Percentiles rank a stretch among this genome's conserved stretches.
Conservation (phyloP, 2,329 filamentous ascomycete species). For the Celoporthe dispersa region DNA sequence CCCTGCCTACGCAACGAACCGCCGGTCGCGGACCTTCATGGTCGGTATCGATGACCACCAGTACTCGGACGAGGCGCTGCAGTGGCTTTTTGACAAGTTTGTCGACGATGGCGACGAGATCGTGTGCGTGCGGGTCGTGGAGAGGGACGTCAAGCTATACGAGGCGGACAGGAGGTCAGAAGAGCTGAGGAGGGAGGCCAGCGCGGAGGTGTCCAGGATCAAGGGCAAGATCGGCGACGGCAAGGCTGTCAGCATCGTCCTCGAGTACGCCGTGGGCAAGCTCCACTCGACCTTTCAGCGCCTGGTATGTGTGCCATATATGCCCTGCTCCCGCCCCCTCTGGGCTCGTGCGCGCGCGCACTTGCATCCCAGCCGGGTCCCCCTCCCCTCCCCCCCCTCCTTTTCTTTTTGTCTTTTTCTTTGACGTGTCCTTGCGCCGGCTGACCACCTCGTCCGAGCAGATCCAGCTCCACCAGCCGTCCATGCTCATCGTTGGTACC, state of each 20-base stretch:
- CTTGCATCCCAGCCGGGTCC: neutral
- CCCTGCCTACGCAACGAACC: slow-evolving; percentile 79
- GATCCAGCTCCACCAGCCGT: slow-evolving; percentile 91
- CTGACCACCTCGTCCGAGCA: slow-evolving; percentile 40
- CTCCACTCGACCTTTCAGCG: slow-evolving; percentile 89
- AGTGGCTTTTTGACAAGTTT: slow-evolving; percentile 90
- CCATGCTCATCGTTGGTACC: slow-evolving; percentile 89
- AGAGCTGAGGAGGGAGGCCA: slow-evolving; percentile 76
- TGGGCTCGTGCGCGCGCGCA: no score
- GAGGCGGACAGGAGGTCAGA: slow-evolving; percentile 54
- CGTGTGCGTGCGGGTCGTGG: slow-evolving; percentile 85
- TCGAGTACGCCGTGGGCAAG: slow-evolving; percentile 89
- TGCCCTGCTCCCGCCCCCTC: neutral
- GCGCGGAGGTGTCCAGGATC: slow-evolving; percentile 74
- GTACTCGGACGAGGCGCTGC: slow-evolving; percentile 89
- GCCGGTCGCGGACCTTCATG: slow-evolving; percentile 84
- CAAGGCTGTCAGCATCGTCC: slow-evolving; percentile 80
- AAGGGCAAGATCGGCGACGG: slow-evolving; percentile 78
- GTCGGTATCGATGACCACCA: slow-evolving; percentile 90
- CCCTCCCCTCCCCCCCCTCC: no score
- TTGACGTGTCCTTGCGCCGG: neutral
- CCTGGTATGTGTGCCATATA: slow-evolving; percentile 63
- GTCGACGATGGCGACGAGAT: slow-evolving; percentile 94
- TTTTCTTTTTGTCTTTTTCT: no score
- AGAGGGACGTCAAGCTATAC: slow-evolving; percentile 74